Base-by-base conservation (phyloP, 2,329 filamentous ascomycete genomes). In the Tolypocladium pustulatum region DNA sequence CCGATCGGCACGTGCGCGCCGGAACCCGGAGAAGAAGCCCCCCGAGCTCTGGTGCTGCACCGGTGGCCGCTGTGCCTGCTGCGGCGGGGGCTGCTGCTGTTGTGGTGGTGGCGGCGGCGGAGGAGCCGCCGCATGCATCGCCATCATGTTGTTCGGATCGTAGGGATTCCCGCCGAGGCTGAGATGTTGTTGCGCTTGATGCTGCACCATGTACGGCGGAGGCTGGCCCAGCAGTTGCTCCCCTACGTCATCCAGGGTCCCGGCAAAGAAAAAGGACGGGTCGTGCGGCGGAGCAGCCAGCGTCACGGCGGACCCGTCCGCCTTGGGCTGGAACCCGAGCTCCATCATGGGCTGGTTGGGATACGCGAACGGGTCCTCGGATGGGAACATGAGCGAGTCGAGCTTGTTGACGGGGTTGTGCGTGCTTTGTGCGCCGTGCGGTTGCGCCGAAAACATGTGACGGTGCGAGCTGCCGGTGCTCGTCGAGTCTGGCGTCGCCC, bases 381-480 rank as follows among this genome's bases (percentile, higher is more conserved):
- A 87, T 1, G 88, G 86, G 66, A 93, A 93, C 87, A 93, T 91
- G 74, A 92, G 84, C 4, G 86, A 84, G 60, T 87, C 87, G 8
- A 92, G 79, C 68, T 90, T 88, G 63, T 88, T 82, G 20, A 91
- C 75, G 5, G 76, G 74, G 64, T 76, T 81, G 54, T 72, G 60
- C 61, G 67, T 57, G 56, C 66, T 63, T 3, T 73, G 60, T 59
- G 66, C 58, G 55, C 67, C 65, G 7, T 73, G 64, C 10, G 68
- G 67, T 12, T 73, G 71, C 3, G 70, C 66, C 22, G 67, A 65
- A 56, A 69, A 71, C 4, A 62, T 65, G 38, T 70, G 69, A 32
- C 65, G 71, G 12, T 75, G 74, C 2, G 75, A 73, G 61, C 74
- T 76, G 4, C 71, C 73, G 1, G 74, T 71, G 65, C 75, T 76